phyloP scores from a whole-genome alignment of 2,329 filamentous ascomycete genomes.

The Pseudogymnoascus sp. region DNA sequence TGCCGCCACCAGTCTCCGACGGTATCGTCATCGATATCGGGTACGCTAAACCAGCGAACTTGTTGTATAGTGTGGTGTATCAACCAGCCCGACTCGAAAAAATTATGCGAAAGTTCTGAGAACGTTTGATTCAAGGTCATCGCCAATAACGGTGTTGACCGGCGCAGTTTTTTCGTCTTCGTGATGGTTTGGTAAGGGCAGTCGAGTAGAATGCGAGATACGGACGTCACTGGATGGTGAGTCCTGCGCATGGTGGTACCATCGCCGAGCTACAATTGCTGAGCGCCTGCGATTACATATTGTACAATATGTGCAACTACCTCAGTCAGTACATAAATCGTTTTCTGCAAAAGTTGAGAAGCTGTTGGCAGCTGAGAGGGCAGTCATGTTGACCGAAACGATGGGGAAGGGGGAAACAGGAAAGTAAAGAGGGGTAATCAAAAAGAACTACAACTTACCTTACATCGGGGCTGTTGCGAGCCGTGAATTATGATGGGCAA shows the following conservation, averaged over 20 bases:
- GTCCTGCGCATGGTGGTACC: slow-evolving; percentile 1
- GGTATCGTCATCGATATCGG: slow-evolving; percentile 15
- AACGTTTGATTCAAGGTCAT: slow-evolving; percentile 13
- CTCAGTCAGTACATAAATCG: slow-evolving; percentile 7
- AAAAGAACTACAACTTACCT: slow-evolving; percentile 8
- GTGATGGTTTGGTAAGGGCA: background rate
- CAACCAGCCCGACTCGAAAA: slow-evolving; percentile 3
- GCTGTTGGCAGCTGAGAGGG: slow-evolving; percentile 1
- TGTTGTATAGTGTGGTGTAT: slow-evolving; percentile 13
- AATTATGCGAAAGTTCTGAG: slow-evolving; percentile 12
- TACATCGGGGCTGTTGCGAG: background rate
- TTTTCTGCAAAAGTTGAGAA: slow-evolving; percentile 7
- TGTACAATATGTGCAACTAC: slow-evolving; percentile 11
- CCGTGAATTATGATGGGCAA: slow-evolving; percentile 8
- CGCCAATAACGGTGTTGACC: slow-evolving; percentile 13
- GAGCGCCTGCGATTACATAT: slow-evolving; percentile 10
- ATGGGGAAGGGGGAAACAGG: background rate
- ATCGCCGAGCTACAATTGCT: background rate
- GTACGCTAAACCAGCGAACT: slow-evolving; percentile 16
- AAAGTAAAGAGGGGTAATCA: background rate
- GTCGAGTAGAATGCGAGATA: slow-evolving; percentile 7
- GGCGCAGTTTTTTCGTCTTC: background rate
- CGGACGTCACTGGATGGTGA: slow-evolving; percentile 10
- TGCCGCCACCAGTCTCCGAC: slow-evolving; percentile 11
- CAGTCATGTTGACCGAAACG: background rate